Base-by-base conservation (phyloP, 108 stramenopile species). In the Pseudonitzschia pungens region DNA sequence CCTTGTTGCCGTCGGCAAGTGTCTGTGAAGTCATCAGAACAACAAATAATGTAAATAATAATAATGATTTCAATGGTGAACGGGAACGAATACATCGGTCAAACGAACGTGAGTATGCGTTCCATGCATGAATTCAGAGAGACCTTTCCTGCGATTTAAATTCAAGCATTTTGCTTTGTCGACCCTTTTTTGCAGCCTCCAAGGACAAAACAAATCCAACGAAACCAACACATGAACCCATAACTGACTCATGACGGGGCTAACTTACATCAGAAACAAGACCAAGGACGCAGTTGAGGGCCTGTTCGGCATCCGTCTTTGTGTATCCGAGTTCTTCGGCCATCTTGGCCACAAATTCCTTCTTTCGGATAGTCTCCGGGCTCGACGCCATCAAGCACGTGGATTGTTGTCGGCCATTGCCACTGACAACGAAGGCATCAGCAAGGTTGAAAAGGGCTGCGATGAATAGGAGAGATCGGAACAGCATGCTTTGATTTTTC, bases 301-400 rank as follows among this genome's bases (percentile, higher is more conserved):
- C 87, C 21, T 71, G 68, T 73, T 96, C 95, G 29, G 87, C 80
- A 43, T 91, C 88, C 10, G 76, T 65, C 72, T 96, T 96, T 77
- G 89, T 87, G 69, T 87, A 69, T 16, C 88, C 95, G 15, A 92
- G 85, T 72, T 85, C 88, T 70, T 86, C 86, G 5, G 90, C 80
- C 16, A 96, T 70, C 18, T 72, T 59, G 9, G 88, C 80, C 16
- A 95, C 83, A 42, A 95, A 85, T 16, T 92, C 92, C 29, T 91
- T 71, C 78, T 95, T 95, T 74, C 83, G 86, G 68, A 95, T 76
- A 43, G 82, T 81, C 58, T 87, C 88, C 9, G 65, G 10, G 32
- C 26, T 32, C 26, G 53, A 66, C 8, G 51, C 43, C 10, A 56
- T 33, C 26, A 59, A 5, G 10, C 73, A 27, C 10, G 40, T 64